These are phyloP conservation scores for Penicillium sp. DNA, from an alignment of 2,329 filamentous ascomycete species.

Conservation along the genomic window DNA sequence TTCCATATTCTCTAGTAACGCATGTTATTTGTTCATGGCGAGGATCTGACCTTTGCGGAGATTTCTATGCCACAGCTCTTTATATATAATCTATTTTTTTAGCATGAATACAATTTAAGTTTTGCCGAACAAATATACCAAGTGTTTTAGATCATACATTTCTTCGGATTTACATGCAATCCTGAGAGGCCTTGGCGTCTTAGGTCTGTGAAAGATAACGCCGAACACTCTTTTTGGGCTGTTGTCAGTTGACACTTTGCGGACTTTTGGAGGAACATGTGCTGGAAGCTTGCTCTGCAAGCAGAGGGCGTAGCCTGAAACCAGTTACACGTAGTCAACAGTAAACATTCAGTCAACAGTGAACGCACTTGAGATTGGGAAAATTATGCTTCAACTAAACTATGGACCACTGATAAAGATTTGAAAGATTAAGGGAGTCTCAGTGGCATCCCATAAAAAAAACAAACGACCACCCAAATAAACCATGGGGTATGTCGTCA, in stretches of 20 bases:
- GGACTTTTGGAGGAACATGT: too few relatives aligned
- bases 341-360: not conserved
- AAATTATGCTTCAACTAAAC: slow-evolving; percentile 11
- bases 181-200: too few relatives aligned
- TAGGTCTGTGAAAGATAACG: too few relatives aligned
- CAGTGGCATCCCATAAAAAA: slow-evolving; percentile 5
- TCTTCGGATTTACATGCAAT: too few relatives aligned
- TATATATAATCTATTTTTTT: too few relatives aligned
- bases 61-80: too few relatives aligned
- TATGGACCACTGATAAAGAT: slow-evolving; percentile 6
- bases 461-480: not conserved
- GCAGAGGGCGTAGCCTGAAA: too few relatives aligned
- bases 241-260: too few relatives aligned
- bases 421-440: slow-evolving; percentile 7
- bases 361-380: slow-evolving; percentile 1
- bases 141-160: too few relatives aligned
- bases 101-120: not conserved
- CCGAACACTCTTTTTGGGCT: too few relatives aligned
- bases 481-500: not conserved
- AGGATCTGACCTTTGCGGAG: not conserved
- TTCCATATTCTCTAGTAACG: not conserved
- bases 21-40: not conserved
- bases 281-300: too few relatives aligned
- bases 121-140: not conserved
- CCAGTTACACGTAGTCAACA: too few relatives aligned